Percentiles rank a stretch among this genome's conserved stretches.
Conservation (phyloP, 2,329 filamentous ascomycete genomes). For the Aspergillus aculeatinus region DNA sequence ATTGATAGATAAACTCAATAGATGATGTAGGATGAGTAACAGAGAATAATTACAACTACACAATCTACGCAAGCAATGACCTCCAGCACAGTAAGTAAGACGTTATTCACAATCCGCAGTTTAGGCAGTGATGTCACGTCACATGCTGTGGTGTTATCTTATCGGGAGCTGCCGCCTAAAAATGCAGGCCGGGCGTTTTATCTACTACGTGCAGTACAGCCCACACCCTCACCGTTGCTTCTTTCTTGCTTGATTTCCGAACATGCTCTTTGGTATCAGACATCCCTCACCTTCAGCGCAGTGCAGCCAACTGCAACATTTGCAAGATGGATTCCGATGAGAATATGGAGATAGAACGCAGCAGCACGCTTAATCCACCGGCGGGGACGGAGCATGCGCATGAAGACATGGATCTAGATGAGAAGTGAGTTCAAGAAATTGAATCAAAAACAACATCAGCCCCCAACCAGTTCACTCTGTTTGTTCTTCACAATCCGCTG, state of each 20-base stretch:
- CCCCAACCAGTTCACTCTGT: too few relatives aligned
- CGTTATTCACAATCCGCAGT: too few relatives aligned
- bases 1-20: too few relatives aligned
- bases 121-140: conserved; percentile 23
- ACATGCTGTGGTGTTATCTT: conserved; percentile 26
- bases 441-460: too few relatives aligned
- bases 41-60: too few relatives aligned
- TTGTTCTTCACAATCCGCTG: too few relatives aligned
- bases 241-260: too few relatives aligned
- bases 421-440: conserved; percentile 25
- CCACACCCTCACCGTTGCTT: too few relatives aligned
- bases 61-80: too few relatives aligned
- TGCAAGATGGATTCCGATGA: conserved; percentile 32
- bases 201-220: background rate
- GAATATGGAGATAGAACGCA: conserved; percentile 12
- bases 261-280: background rate
- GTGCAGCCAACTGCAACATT: background rate
- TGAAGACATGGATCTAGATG: conserved; percentile 28
- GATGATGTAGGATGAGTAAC: too few relatives aligned
- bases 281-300: background rate
- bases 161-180: conserved; percentile 30
- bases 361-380: conserved; percentile 5
- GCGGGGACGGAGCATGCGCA: conserved; percentile 14
- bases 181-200: conserved; percentile 8
- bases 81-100: too few relatives aligned